Conservation (phyloP, 2,329 filamentous ascomycete species). For the Chrysosporium keratinophilum region DNA sequence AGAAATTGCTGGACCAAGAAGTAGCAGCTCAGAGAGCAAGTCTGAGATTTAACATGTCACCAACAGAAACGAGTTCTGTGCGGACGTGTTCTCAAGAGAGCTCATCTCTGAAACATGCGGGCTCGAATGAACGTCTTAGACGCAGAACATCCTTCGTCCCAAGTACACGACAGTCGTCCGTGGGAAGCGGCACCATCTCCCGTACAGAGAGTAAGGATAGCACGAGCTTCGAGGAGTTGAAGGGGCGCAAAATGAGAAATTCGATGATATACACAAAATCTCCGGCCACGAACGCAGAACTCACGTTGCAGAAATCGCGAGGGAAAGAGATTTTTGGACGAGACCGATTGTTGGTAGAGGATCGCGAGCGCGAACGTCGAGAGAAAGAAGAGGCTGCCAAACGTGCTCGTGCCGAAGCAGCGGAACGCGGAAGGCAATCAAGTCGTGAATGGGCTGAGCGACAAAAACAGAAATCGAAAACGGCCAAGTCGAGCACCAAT, state of each 20-base stretch:
- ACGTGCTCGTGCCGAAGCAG: slow-evolving; percentile 27
- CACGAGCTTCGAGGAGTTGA: neutral
- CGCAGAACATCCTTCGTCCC: slow-evolving; percentile 14
- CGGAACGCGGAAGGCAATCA: slow-evolving; percentile 26
- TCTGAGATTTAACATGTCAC: neutral
- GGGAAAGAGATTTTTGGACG: slow-evolving; percentile 25
- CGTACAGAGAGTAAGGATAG: neutral
- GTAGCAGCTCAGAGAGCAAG: neutral
- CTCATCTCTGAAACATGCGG: slow-evolving; percentile 3
- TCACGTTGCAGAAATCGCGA: slow-evolving; percentile 18
- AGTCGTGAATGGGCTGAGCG: slow-evolving; percentile 30
- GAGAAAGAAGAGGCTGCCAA: slow-evolving; percentile 27
- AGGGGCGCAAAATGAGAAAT: neutral
- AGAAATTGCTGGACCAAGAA: neutral
- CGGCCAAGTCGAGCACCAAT: neutral
- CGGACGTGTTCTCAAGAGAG: slow-evolving; percentile 10
- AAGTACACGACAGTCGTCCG: neutral
- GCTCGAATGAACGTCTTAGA: slow-evolving; percentile 14
- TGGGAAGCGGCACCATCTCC: neutral
- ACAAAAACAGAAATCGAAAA: slow-evolving; percentile 16
- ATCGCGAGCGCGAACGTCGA: slow-evolving; percentile 21
- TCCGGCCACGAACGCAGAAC: slow-evolving; percentile 7
- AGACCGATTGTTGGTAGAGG: slow-evolving; percentile 18
- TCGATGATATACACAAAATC: slow-evolving; percentile 18
- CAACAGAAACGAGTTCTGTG: slow-evolving; percentile 6